These are phyloP conservation scores for Tuctoria greenei DNA, from an alignment of 176 grass and related monocot species.

Conservation along the genomic window DNA sequence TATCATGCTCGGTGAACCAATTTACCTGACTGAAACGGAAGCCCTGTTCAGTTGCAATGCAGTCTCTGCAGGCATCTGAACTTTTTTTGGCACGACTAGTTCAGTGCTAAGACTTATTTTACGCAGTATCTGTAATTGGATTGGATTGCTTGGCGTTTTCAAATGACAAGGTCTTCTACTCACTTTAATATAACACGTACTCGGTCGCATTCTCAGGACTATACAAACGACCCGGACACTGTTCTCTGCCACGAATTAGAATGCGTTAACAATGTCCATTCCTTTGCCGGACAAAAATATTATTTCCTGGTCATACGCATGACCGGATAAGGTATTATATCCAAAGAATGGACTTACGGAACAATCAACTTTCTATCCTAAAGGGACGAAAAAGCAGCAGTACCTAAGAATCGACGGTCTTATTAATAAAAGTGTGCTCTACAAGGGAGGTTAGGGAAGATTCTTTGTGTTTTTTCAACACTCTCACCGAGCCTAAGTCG, in stretches of 20 bases:
- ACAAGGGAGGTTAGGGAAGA: neutral
- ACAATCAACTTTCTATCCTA: constrained; percentile 12
- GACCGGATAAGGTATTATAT: neutral
- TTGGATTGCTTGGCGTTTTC: neutral
- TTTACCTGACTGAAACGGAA: neutral
- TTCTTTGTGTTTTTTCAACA: neutral
- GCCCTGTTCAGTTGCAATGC: neutral
- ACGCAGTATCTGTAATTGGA: neutral
- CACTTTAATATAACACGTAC: neutral
- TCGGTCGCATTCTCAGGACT: neutral
- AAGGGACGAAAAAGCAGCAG: neutral
- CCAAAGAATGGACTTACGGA: neutral
- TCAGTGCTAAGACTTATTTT: neutral
- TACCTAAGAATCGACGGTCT: too few species aligned
- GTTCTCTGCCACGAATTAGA: neutral
- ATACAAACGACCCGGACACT: neutral
- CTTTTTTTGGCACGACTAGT: neutral
- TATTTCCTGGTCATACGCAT: neutral
- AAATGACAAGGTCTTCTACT: neutral
- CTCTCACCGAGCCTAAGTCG: neutral
- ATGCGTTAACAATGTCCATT: neutral
- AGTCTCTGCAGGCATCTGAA: neutral
- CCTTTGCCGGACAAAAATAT: neutral
- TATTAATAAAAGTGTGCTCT: too few species aligned
- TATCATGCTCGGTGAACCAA: neutral